These are phyloP conservation scores for Skeletonema grethae DNA, from an alignment of 108 stramenopile genomes.

Conservation along the genomic window DNA sequence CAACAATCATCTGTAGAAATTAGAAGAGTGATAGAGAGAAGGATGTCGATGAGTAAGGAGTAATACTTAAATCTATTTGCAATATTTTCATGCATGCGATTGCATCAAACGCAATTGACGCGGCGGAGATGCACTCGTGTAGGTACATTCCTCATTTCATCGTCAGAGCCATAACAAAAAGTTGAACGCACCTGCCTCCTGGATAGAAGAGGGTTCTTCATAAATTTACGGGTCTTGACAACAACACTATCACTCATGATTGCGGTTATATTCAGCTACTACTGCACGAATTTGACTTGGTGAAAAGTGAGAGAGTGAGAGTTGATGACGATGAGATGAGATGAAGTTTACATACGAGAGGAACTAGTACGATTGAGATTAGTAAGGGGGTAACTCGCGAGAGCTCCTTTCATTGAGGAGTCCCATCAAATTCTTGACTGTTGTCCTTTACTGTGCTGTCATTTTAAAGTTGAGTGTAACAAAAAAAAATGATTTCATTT, in stretches of 20 bases:
- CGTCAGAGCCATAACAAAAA: not conserved
- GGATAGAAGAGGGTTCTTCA: conserved; percentile 95
- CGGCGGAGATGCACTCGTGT: not conserved
- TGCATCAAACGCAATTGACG: not conserved
- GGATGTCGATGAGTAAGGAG: conserved; percentile 7
- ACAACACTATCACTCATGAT: conserved; percentile 85
- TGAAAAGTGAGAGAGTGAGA: not conserved
- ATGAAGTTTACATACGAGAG: not conserved
- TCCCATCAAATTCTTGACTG: no score
- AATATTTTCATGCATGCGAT: not conserved
- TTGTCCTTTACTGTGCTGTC: no score
- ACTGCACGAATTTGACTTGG: not conserved
- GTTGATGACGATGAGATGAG: not conserved
- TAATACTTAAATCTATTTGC: not conserved
- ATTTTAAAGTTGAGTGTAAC: no score
- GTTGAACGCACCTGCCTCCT: conserved; percentile 90
- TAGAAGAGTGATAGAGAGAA: conserved; percentile 8
- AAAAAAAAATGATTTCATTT: no score
- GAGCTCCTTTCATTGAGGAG: no score
- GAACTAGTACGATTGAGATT: not conserved
- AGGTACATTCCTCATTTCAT: not conserved
- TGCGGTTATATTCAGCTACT: not conserved
- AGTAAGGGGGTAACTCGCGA: no score
- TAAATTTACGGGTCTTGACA: conserved; percentile 98
- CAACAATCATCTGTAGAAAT: conserved; percentile 87